phyloP scores from a whole-genome alignment of 192 early-diverging fungal species.

The Coemansia furcata region DNA sequence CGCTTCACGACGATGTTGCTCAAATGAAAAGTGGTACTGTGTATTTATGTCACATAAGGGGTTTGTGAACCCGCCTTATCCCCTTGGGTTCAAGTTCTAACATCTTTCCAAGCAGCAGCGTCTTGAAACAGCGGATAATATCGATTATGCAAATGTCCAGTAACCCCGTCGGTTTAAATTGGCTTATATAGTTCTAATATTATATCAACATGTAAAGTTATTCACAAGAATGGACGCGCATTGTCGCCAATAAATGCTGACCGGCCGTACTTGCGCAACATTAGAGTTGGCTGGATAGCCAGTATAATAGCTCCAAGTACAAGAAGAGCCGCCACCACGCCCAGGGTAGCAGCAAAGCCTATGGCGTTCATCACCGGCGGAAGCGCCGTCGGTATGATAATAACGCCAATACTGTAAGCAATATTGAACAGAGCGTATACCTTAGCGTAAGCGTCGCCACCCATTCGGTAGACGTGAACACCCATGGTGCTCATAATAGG shows the following conservation, averaged over 20 bases:
- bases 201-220: neutral
- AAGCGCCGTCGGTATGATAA: constrained; percentile 66
- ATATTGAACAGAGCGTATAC: constrained; percentile 77
- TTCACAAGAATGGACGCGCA: constrained; percentile 24
- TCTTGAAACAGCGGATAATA: neutral
- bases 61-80: neutral
- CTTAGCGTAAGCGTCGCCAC: constrained; percentile 58
- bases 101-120: neutral
- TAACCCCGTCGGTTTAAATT: neutral
- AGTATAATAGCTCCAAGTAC: constrained; percentile 40
- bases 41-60: neutral
- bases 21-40: neutral
- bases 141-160: neutral
- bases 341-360: constrained; percentile 58
- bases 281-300: constrained; percentile 26
- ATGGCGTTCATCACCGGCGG: constrained; percentile 57
- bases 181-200: no score
- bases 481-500: constrained; percentile 71
- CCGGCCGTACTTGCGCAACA: constrained; percentile 36
- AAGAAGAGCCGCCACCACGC: constrained; percentile 34
- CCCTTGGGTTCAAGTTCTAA: neutral
- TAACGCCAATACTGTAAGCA: constrained; percentile 73
- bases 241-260: constrained; percentile 30
- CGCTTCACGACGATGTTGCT: neutral
- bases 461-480: constrained; percentile 61